Evolutionary conservation across 2,329 filamentous ascomycete genomes (phyloP), one percentile per base, ranked within the genome.

Genomic region (Scortechinia acanthostroma): DNA sequence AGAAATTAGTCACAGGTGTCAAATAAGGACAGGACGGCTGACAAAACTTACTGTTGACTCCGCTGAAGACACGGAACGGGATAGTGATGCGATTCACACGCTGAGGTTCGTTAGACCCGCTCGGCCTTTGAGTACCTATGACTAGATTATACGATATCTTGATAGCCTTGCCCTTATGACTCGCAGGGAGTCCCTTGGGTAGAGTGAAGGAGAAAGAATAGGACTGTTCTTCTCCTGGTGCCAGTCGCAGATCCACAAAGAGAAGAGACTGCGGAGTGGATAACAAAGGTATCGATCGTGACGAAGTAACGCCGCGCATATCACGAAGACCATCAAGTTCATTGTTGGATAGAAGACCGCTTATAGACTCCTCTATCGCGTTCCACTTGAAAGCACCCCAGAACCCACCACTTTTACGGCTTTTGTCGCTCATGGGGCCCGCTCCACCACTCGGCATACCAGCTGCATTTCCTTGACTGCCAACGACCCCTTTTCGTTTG

Each of bases 221-320:
- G 49, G 75, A 81, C 53, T 73, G 76, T 54, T 80, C 84, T 59
- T 88, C 81, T 0, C 83, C 83, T 1, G 83, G 83, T 21, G 72
- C 74, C 14, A 88, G 69, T 51, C 74, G 72, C 33, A 88, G 66
- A 58, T 88, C 83, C 23, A 88, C 83, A 56, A 88, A 88, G 10
- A 88, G 64, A 49, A 88, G 79, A 3, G 81, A 86, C 58, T 88
- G 83, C 3, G 83, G 81, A 2, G 84, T 88, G 4, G 80, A 83
- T 10, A 88, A 68, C 43, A 88, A 64, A 1, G 84, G 84, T 45
- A 88, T 77, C 2, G 77, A 80, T 54, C 78, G 78, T 5, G 80
- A 78, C 48, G 74, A 83, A 14, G 77, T 76, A 42, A 79, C 77
- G 1, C 76, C 77, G 50, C 82, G 76, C 80, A 88, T 87, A 55